Evolutionary conservation across 2,329 filamentous ascomycete species (phyloP).

Genomic region (Neoascochyta sp.): DNA sequence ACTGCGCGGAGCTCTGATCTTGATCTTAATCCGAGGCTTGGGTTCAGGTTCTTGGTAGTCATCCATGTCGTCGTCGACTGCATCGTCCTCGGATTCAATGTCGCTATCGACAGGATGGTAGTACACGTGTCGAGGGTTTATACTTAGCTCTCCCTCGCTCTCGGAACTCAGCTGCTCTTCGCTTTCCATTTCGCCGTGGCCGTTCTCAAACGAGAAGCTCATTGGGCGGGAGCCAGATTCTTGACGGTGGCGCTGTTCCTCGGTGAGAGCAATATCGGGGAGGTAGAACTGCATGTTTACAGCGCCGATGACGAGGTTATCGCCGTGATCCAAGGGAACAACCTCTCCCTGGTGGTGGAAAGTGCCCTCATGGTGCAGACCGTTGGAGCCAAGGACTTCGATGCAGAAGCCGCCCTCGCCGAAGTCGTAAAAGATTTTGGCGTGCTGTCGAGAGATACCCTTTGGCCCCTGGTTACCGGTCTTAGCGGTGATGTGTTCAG

Average conservation of each 20-base stretch:
- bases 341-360: conserved; percentile 18
- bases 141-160: conserved; percentile 30
- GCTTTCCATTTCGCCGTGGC: conserved; percentile 54
- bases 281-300: conserved; percentile 66
- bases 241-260: conserved; percentile 50
- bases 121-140: conserved; percentile 34
- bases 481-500: conserved; percentile 42
- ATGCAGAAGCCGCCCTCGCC: conserved; percentile 63
- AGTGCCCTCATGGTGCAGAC: conserved; percentile 50
- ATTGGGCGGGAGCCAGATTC: conserved; percentile 56
- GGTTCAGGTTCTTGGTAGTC: conserved; percentile 40
- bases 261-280: conserved; percentile 49
- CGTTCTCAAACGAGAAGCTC: conserved; percentile 69
- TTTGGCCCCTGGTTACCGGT: conserved; percentile 61
- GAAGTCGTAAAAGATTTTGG: conserved; percentile 68
- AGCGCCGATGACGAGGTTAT: conserved; percentile 67
- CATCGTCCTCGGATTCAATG: conserved; percentile 24
- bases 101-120: conserved; percentile 26
- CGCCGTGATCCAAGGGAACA: conserved; percentile 58
- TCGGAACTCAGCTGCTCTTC: conserved; percentile 41
- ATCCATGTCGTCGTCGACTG: conserved; percentile 33
- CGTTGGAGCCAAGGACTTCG: conserved; percentile 60
- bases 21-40: conserved; percentile 30
- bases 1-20: conserved; percentile 22
- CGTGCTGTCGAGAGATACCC: conserved; percentile 69